Base-by-base conservation (phyloP, 1,284 basidiomycete species). In the Rhodotorula sp. region DNA sequence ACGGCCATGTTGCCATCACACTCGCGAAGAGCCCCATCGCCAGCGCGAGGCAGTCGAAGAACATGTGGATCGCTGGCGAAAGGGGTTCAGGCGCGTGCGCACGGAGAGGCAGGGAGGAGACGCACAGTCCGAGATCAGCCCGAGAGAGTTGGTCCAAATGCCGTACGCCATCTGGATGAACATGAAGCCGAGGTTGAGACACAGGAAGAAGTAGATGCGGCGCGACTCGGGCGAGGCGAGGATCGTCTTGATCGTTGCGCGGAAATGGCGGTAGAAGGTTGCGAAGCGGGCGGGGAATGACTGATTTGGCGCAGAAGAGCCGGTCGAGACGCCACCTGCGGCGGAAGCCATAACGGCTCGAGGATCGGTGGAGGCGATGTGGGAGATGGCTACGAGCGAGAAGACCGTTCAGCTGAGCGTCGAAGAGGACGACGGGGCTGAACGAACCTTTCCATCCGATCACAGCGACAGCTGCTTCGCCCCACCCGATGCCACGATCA, bases 11-110 rank as follows among this genome's bases (percentile, higher is more conserved):
- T 1, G 95, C 93, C 90, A 98, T 98, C 17, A 99, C 92, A 42
- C 92, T 95, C 4, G 97, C 97, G 73, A 97, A 90, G 2, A 99
- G 85, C 3, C 97, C 97, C 76, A 99, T 93, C 0, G 89, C 96
- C 68, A 99, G 93, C 3, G 96, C 96, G 84, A 97, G 90, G 80
- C 97, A 99, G 83, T 99, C 97, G 79, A 99, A 99, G 41, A 95
- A 92, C 97, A 99, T 99, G 81, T 99, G 97, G 63, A 99, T 99
- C 19, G 97, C 96, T 97, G 75, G 3, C 19, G 5, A 25, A 61
- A 42, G 21, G 7, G 45, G 16, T 5, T 17, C 27, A 45, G 17
- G 27, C 10, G 10, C 23, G 25, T 4, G 7, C 25, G 4, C 17
- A 27, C n/a, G 3, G 57, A 25, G 27, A 0, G 45, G 61, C 59